Percentiles rank a stretch among this genome's conserved stretches.
phyloP scores from a whole-genome alignment of 768 basidiomycete genomes.

The Russula sp. region DNA sequence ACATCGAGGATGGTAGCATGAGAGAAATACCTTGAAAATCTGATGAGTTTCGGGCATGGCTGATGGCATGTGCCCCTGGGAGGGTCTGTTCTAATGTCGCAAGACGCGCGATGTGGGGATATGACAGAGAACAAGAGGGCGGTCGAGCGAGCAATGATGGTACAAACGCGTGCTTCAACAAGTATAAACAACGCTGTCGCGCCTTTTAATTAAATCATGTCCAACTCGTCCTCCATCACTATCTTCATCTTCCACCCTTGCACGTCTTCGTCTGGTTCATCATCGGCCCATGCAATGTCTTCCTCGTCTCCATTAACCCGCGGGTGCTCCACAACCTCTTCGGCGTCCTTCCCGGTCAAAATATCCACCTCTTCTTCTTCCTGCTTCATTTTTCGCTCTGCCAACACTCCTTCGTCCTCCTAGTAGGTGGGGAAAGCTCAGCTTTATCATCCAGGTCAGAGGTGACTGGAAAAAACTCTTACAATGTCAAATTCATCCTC shows the following conservation, averaged over 20 bases:
- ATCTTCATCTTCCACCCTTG: slow-evolving; percentile 67
- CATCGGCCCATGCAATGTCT: slow-evolving; percentile 71
- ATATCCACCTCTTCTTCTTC: slow-evolving; percentile 70
- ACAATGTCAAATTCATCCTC: slow-evolving; percentile 99
- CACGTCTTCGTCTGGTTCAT: slow-evolving; percentile 71
- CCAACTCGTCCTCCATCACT: slow-evolving; percentile 57
- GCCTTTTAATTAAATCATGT: slow-evolving; percentile 28
- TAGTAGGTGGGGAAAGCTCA: slow-evolving; percentile 34
- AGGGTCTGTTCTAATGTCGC: slow-evolving; percentile 24
- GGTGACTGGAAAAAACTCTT: slow-evolving; percentile 34
- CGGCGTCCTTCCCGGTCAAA: slow-evolving; percentile 31
- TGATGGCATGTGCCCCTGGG: slow-evolving; percentile 24
- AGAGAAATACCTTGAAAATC: slow-evolving; percentile 73
- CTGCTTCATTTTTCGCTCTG: slow-evolving; percentile 72
- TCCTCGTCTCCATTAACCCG: slow-evolving; percentile 48
- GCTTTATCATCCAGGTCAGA: background rate
- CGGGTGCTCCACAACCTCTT: slow-evolving; percentile 26
- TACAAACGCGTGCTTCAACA: slow-evolving; percentile 42
- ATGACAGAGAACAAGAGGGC: slow-evolving; percentile 30
- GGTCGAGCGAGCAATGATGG: slow-evolving; percentile 22
- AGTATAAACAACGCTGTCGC: slow-evolving; percentile 38
- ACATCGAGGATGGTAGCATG: slow-evolving; percentile 31
- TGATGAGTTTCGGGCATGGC: slow-evolving; percentile 70
- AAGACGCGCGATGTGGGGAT: slow-evolving; percentile 8
- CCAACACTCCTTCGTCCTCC: slow-evolving; percentile 84